Evolutionary conservation across 176 grass and related monocot genomes (phyloP), one percentile per base, ranked within the genome.

Genomic region (Cocos nucifera): DNA sequence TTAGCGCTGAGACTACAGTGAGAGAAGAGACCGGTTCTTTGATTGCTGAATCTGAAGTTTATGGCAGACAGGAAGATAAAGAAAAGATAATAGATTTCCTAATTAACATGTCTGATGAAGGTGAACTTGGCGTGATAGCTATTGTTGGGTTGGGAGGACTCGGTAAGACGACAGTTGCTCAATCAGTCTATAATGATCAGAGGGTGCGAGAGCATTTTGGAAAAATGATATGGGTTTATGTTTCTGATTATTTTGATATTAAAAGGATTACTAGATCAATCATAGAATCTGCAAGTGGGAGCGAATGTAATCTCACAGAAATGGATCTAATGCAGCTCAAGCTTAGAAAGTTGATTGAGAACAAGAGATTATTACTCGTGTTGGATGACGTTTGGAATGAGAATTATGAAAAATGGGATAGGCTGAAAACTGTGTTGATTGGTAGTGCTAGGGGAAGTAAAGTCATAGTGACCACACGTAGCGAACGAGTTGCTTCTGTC

Each of bases 301-400:
- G 0, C 1, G 19, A 52, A 19, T 51, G 8, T 52, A 49, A 7
- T 26, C 48, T 26, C 49, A 16, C 22, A 19, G 4, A 10, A 10
- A 26, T 27, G 19, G 63, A 65, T 2, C 1, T n/a, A 4, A 2
- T 63, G 14, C 65, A 62, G 4, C 6, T 15, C 48, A 49, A 22
- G 3, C 12, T 77, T 5, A 56, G n/a, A 17, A 5, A 70, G 48
- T 1, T 3, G 5, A 4, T 77, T 0, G 20, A 5, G 10, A 57
- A 49, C 1, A 50, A 14, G 50, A 70, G 57, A 51, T 56, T 70
- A 56, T 55, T 77, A 2, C 74, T 77, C 18, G 65, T 77, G n/a
- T 19, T 70, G 4, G 74, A 77, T 50, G 74, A 77, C 54, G 57
- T 77, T 17, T 77, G 74, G 74, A 63, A 63, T 26, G 56, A 70